A percentile compares a stretch with the other conserved stretches of the same genome.
phyloP scores from a whole-genome alignment of 169 alveolate species.

The Plasmodium coatneyi region DNA sequence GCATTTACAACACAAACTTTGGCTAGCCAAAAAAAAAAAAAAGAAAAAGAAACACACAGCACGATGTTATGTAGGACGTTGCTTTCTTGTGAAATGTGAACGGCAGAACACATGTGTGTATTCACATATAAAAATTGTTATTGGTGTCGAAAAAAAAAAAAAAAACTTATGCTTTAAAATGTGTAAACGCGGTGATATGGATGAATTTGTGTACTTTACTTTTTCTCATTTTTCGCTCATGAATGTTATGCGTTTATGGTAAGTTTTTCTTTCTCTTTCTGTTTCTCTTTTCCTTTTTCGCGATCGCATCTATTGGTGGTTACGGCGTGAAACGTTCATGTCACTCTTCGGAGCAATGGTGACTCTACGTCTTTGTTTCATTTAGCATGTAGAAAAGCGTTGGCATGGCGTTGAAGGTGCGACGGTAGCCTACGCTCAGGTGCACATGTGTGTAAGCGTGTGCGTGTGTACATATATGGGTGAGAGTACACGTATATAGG shows the following conservation, averaged over 20 bases:
- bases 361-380: background rate
- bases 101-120: background rate
- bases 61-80: background rate
- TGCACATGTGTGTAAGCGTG: background rate
- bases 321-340: background rate
- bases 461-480: background rate
- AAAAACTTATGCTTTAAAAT: background rate
- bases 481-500: background rate
- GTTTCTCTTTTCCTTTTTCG: background rate
- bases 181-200: background rate
- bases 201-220: background rate
- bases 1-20: background rate
- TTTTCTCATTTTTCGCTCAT: background rate
- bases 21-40: background rate
- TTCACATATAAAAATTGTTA: background rate
- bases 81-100: background rate
- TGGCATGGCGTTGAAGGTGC: background rate
- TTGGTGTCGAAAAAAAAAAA: background rate
- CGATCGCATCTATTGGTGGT: constrained; percentile 11
- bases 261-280: background rate
- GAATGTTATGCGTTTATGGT: background rate
- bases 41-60: background rate
- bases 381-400: background rate
- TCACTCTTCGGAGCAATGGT: constrained; percentile 12
- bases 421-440: background rate